Base-by-base conservation (phyloP, 2,329 filamentous ascomycete genomes). In the Colletotrichum chlorophyti region DNA sequence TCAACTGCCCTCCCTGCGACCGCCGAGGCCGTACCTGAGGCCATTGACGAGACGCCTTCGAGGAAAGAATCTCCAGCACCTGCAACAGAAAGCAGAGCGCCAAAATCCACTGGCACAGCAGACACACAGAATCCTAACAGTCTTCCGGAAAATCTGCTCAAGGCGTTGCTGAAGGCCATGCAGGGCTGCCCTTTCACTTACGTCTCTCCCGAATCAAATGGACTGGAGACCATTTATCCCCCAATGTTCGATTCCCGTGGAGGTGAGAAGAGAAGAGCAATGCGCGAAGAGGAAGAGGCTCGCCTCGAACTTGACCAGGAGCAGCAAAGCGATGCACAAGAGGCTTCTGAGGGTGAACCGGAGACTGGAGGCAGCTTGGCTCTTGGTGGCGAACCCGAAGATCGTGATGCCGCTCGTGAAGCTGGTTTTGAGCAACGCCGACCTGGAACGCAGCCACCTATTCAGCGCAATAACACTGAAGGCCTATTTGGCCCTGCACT, bases 361-460 rank as follows among this genome's bases (percentile, higher is more conserved):
- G 93, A 95, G 72, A 90, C 90, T 64, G 91, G 91, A 41, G 86
- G 86, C 12, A 98, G 94, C 70, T 80, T 95, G 57, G 93, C 96
- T 58, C 82, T 98, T 15, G 94, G 94, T 55, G 94, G 94, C 38
- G 94, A 98, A 70, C 94, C 94, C 0, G 94, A 98, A 70, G 92
- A 96, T 64, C 82, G 84, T 61, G 88, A 91, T 19, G 74, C 76
- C 40, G 69, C 73, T 15, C 78, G 79, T 15, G 83, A 85, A 46
- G 74, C 74, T 65, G 70, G 72, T 42, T 83, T 83, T 35, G 81
- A 83, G 38, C 83, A 85, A 58, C 83, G 87, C 60, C 83, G 87
- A 46, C 85, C 86, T 58, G 86, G 85, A 11, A 87, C 91, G 7
- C 91, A 93, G 66, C 88, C 90, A 3, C 91, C 93, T 9, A 90